These are phyloP conservation scores for Staphylotrichum tortipilum DNA, from an alignment of 495 filamentous ascomycete genomes.

Conservation along the genomic window DNA sequence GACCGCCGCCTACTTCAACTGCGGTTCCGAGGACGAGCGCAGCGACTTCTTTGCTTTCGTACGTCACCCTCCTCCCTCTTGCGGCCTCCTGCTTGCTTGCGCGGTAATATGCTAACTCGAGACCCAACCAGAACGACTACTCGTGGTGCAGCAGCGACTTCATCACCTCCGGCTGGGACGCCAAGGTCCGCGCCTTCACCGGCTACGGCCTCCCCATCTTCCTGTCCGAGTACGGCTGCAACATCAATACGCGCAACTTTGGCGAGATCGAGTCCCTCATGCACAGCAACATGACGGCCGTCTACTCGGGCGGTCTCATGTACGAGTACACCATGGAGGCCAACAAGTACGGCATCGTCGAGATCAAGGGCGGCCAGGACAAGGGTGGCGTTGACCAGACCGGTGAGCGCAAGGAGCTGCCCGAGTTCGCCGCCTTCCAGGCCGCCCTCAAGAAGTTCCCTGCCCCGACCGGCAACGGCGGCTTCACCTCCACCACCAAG, in stretches of 20 bases:
- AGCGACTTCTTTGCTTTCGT: conserved; percentile 92
- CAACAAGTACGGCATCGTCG: conserved; percentile 72
- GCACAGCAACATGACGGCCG: conserved; percentile 71
- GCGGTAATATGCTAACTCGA: neutral
- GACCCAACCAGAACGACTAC: conserved; percentile 84
- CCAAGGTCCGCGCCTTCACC: conserved; percentile 85
- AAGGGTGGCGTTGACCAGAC: conserved; percentile 38
- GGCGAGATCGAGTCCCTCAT: conserved; percentile 76
- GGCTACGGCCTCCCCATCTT: conserved; percentile 91
- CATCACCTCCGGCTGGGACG: conserved; percentile 70
- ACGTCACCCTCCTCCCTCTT: conserved; percentile 7
- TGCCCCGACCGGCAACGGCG: conserved; percentile 65
- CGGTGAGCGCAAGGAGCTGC: conserved; percentile 19
- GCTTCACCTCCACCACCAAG: conserved; percentile 60
- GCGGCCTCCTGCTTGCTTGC: neutral
- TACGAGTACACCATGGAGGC: conserved; percentile 89
- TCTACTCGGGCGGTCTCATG: conserved; percentile 94
- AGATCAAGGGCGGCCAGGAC: conserved; percentile 46
- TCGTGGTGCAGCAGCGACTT: conserved; percentile 93
- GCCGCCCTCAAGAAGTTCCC: conserved; percentile 52
- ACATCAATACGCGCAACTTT: conserved; percentile 68
- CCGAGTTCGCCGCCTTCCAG: conserved; percentile 55
- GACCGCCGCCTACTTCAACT: conserved; percentile 94
- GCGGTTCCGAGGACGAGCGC: conserved; percentile 76
- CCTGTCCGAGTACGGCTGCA: conserved; percentile 94